Base-by-base conservation (phyloP, 177 flowering plant species). In the Vitis hybrid region DNA sequence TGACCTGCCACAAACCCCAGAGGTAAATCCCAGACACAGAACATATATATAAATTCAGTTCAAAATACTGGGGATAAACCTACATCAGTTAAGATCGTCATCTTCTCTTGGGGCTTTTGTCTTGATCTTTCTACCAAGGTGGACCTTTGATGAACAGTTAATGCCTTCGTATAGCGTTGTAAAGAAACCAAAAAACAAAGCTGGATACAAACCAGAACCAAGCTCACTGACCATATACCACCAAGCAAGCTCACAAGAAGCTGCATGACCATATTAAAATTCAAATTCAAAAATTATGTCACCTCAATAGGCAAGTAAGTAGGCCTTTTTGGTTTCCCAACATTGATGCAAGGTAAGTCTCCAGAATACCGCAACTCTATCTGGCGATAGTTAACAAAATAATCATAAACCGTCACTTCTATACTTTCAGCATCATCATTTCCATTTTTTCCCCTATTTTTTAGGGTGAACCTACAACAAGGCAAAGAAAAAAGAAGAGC, bases 241-340 rank as follows among this genome's bases (percentile, higher is more conserved):
- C 60, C 48, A 10, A 55, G 11, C 64, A 61, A 17, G 13, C 41
- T 61, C 64, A 21, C 24, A 11, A 27, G 64, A 55, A 41, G 46
- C 46, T 3, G n/a, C 10, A 12, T 49, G 65, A 67, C 24, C 59
- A 53, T 18, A 11, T 7, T 9, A 18, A 17, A 18, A 21, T 58
- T 20, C 46, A 7, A 41, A 41, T 41, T 41, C 46, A 41, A 41
- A 11, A 35, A 11, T 48, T 18, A 1, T 35, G 49, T 65, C 69
- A 93, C 98, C 93, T 93, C 98, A 27, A 93, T 8, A 9, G 98
- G 98, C 53, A 93, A 32, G 65, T 77, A 91, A 2, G 96, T 88
- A 0, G 98, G 96, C 0, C 88, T 80, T 76, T 91, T 93, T 1
- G 98, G 94, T 74, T 84, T 93, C 20, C 98, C 96, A 12, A 93